phyloP scores from a whole-genome alignment of 2,329 filamentous ascomycete genomes.

The Ceratocystis cubensis region DNA sequence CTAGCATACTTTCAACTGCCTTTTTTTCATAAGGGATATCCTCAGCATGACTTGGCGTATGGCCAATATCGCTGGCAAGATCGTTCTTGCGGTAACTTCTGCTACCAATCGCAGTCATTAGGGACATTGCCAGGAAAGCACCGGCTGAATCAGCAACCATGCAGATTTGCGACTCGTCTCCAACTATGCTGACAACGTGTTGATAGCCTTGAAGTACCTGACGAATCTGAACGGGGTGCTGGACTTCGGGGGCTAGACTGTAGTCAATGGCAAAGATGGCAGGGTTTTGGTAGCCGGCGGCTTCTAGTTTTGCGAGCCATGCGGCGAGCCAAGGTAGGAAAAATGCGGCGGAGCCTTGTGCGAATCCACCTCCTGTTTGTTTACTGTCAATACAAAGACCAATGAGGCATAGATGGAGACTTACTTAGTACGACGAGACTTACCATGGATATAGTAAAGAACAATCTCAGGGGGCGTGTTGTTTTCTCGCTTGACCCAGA shows the following conservation, averaged over 20 bases:
- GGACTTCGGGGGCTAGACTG: constrained; percentile 54
- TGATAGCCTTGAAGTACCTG: constrained; percentile 59
- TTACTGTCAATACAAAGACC: not conserved
- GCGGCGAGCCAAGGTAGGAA: constrained; percentile 72
- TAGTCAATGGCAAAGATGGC: constrained; percentile 72
- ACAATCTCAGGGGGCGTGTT: constrained; percentile 56
- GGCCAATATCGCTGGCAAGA: constrained; percentile 4
- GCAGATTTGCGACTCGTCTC: constrained; percentile 50
- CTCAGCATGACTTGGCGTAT: not conserved
- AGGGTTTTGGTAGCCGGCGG: constrained; percentile 57
- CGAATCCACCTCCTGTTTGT: constrained; percentile 59
- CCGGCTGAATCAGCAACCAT: constrained; percentile 72
- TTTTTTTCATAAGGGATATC: not conserved
- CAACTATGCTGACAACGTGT: constrained; percentile 49
- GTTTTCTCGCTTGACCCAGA: constrained; percentile 57
- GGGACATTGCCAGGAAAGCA: constrained; percentile 57
- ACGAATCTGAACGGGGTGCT: constrained; percentile 60
- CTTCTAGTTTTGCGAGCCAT: constrained; percentile 53
- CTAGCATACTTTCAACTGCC: constrained; percentile 11
- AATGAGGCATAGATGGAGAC: not conserved
- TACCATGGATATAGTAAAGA: constrained; percentile 72
- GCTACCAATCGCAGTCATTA: constrained; percentile 35
- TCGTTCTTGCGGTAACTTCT: constrained; percentile 12
- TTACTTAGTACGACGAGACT: constrained; percentile 22
- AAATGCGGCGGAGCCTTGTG: constrained; percentile 70